These are phyloP conservation scores for Carpinus fangiana DNA, from an alignment of 306 rosid species.

Conservation along the genomic window DNA sequence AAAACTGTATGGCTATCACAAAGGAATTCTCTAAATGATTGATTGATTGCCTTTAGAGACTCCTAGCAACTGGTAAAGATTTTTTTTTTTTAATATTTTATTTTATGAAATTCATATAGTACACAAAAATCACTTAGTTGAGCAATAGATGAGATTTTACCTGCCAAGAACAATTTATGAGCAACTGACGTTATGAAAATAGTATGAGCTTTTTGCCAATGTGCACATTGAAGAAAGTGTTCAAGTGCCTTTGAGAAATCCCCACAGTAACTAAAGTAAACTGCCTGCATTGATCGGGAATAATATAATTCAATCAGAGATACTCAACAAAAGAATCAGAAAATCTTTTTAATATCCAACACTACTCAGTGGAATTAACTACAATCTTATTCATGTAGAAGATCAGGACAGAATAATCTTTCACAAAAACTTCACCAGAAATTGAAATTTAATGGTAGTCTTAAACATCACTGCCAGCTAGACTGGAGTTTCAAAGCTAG, in stretches of 20 bases:
- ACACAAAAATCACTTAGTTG: slow-evolving; percentile 6
- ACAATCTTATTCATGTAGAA: not conserved
- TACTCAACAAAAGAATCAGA: slow-evolving; percentile 16
- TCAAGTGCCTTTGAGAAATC: slow-evolving; percentile 75
- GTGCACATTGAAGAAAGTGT: slow-evolving; percentile 75
- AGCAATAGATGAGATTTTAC: slow-evolving; percentile 40
- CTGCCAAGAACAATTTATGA: slow-evolving; percentile 71
- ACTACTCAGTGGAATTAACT: slow-evolving; percentile 19
- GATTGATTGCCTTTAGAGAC: not conserved
- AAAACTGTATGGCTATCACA: not conserved
- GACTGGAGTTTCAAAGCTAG: slow-evolving; percentile 19
- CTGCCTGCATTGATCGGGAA: slow-evolving; percentile 64
- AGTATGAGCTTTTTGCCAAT: slow-evolving; percentile 94
- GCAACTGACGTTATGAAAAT: slow-evolving; percentile 75
- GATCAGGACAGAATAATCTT: not conserved
- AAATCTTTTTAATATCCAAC: not conserved
- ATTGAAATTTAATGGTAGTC: not conserved
- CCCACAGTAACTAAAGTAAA: slow-evolving; percentile 70
- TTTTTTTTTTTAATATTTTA: not conserved
- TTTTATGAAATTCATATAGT: not conserved
- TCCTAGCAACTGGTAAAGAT: slow-evolving; percentile 6
- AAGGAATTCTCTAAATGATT: not conserved
- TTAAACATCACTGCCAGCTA: slow-evolving; percentile 6
- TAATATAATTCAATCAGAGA: slow-evolving; percentile 33
- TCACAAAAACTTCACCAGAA: slow-evolving; percentile 11